Conservation (phyloP, 1,139 yeast genomes). For the Hyphopichia pseudoburtonii region DNA sequence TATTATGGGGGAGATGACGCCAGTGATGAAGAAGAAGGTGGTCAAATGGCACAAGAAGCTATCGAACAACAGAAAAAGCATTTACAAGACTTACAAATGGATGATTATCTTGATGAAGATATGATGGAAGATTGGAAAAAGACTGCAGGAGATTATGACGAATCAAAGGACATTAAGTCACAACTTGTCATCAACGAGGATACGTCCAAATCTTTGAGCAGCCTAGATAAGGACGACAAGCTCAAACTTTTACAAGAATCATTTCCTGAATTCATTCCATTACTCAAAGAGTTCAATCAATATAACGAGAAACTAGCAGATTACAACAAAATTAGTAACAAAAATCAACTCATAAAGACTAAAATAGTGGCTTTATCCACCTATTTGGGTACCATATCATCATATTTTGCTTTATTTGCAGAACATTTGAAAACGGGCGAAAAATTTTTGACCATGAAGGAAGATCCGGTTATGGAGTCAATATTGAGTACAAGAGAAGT, state of each 20-base stretch:
- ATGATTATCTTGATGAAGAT: conserved; percentile 83
- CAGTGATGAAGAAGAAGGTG: conserved; percentile 74
- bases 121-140: conserved; percentile 70
- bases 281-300: conserved; percentile 60
- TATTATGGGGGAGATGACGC: conserved; percentile 83
- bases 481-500: conserved; percentile 78
- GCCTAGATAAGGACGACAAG: conserved; percentile 44
- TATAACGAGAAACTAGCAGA: conserved; percentile 43
- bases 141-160: conserved; percentile 34
- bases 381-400: conserved; percentile 70
- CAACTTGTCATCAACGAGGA: conserved; percentile 26
- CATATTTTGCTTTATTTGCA: conserved; percentile 72
- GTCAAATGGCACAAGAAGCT: conserved; percentile 85
- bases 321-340: conserved; percentile 22
- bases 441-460: conserved; percentile 66
- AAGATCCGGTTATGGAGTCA: conserved; percentile 85
- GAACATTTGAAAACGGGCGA: conserved; percentile 56
- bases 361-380: conserved; percentile 72
- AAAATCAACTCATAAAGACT: conserved; percentile 39
- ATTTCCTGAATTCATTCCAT: conserved; percentile 84
- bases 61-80: conserved; percentile 84
- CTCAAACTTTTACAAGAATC: conserved; percentile 50
- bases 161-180: conserved; percentile 18
- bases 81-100: conserved; percentile 74
- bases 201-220: conserved; percentile 27